These are phyloP conservation scores for Microbotryum scabiosae DNA, from an alignment of 1,284 basidiomycete species.

Conservation along the genomic window DNA sequence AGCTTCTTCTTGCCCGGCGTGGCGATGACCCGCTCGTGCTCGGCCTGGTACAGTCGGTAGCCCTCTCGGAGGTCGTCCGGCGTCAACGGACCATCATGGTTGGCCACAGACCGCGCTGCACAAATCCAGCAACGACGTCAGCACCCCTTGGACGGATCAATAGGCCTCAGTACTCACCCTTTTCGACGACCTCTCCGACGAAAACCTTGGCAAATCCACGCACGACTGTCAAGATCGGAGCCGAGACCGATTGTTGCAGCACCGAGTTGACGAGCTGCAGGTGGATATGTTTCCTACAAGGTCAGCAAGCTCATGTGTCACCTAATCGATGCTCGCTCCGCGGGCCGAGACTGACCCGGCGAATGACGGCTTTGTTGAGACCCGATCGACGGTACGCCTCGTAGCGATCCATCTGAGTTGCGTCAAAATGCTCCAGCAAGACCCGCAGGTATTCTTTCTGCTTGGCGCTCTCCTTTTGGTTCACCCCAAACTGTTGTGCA, in stretches of 20 bases:
- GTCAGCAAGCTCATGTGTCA: neutral
- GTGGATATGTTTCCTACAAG: neutral
- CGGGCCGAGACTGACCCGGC: conserved; percentile 50
- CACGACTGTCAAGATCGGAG: conserved; percentile 76
- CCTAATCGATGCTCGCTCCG: neutral
- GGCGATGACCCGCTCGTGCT: conserved; percentile 19
- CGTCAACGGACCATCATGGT: conserved; percentile 66
- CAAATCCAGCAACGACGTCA: conserved; percentile 4
- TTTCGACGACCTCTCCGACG: conserved; percentile 82
- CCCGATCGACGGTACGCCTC: conserved; percentile 77
- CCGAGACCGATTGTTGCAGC: conserved; percentile 64
- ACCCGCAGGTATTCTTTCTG: conserved; percentile 45
- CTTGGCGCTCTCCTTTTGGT: conserved; percentile 18
- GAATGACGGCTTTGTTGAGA: conserved; percentile 68
- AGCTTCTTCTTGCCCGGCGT: conserved; percentile 19
- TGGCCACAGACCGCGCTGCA: conserved; percentile 62
- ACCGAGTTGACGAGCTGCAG: conserved; percentile 71
- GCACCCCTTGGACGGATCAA: neutral
- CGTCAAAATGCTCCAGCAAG: conserved; percentile 74
- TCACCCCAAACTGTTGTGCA: conserved; percentile 14
- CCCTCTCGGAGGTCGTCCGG: conserved; percentile 83
- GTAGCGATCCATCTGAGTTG: conserved; percentile 76
- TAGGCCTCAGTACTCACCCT: conserved; percentile 48
- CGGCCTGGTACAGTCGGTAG: conserved; percentile 68
- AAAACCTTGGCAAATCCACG: conserved; percentile 86